Conservation (phyloP, 306 rosid species). For the Lablab purpureus region DNA sequence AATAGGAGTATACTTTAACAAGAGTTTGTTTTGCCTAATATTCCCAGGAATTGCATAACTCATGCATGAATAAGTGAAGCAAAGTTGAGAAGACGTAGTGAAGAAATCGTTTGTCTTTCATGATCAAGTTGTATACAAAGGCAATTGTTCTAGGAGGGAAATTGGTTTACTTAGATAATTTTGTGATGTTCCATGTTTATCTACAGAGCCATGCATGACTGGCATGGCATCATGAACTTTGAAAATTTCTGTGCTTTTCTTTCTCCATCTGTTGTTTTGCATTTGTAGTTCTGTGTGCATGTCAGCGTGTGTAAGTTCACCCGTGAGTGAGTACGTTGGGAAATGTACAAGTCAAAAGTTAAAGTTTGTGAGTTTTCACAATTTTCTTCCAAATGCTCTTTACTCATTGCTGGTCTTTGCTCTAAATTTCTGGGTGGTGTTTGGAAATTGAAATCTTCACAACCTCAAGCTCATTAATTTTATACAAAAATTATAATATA, state of each 20-base stretch:
- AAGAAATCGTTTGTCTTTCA: constrained; percentile 36
- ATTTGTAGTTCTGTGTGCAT: constrained; percentile 39
- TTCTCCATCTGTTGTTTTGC: constrained; percentile 41
- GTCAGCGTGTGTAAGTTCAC: constrained; percentile 37
- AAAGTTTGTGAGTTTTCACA: not conserved
- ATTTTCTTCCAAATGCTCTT: constrained; percentile 5
- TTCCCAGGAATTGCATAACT: constrained; percentile 46
- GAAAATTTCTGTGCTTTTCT: not conserved
- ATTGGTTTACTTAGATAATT: not conserved
- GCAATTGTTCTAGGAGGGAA: constrained; percentile 9
- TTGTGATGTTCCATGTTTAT: constrained; percentile 6
- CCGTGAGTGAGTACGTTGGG: constrained; percentile 58
- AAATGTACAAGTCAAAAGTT: constrained; percentile 28
- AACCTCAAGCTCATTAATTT: not conserved
- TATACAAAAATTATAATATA: not conserved
- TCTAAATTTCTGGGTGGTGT: not conserved
- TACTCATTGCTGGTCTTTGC: not conserved
- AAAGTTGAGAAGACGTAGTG: constrained; percentile 32
- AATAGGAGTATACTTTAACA: not conserved
- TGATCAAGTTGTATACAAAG: constrained; percentile 43
- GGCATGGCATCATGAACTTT: not conserved
- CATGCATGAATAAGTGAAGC: constrained; percentile 45
- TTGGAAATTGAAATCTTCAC: not conserved
- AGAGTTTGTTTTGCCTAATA: not conserved
- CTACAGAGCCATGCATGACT: constrained; percentile 16